A percentile compares a stretch with the other conserved stretches of the same genome.
phyloP scores from a whole-genome alignment of 2,329 filamentous ascomycete genomes.

The Rosellinia necatrix region DNA sequence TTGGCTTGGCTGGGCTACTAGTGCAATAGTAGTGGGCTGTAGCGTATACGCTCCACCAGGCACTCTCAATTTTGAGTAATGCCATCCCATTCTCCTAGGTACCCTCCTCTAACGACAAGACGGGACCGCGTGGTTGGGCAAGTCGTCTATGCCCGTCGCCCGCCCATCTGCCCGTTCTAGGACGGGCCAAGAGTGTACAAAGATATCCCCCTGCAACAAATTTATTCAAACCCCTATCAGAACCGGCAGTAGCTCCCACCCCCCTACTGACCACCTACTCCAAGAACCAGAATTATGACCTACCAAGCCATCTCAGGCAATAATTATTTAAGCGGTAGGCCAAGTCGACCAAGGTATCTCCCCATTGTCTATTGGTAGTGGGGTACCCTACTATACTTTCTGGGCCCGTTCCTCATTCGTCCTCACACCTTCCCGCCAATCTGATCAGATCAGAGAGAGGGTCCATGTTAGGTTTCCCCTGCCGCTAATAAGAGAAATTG shows the following conservation, averaged over 20 bases:
- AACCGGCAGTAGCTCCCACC: constrained; percentile 15
- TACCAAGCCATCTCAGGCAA: background rate
- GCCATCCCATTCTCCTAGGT: background rate
- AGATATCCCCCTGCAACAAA: constrained; percentile 19
- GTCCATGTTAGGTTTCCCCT: constrained; percentile 27
- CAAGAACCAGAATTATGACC: constrained; percentile 12
- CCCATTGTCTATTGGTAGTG: background rate
- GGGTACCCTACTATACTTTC: constrained; percentile 10
- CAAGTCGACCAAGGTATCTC: constrained; percentile 13
- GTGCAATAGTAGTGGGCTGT: no score
- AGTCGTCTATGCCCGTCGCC: constrained; percentile 8
- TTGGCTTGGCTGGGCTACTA: background rate
- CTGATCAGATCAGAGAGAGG: constrained; percentile 15
- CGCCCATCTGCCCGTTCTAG: constrained; percentile 12
- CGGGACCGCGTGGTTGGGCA: constrained; percentile 4
- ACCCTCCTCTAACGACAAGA: background rate
- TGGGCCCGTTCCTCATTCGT: constrained; percentile 6
- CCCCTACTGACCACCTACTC: constrained; percentile 22
- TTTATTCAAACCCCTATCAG: constrained; percentile 28
- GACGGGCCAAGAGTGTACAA: constrained; percentile 13
- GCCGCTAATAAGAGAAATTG: constrained; percentile 29
- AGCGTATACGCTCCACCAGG: no score
- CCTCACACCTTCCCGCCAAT: constrained; percentile 25
- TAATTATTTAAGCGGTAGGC: background rate
- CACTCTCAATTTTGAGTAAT: background rate